phyloP scores from a whole-genome alignment of 371 early-diverging fungal genomes.

The Mucor indicus region DNA sequence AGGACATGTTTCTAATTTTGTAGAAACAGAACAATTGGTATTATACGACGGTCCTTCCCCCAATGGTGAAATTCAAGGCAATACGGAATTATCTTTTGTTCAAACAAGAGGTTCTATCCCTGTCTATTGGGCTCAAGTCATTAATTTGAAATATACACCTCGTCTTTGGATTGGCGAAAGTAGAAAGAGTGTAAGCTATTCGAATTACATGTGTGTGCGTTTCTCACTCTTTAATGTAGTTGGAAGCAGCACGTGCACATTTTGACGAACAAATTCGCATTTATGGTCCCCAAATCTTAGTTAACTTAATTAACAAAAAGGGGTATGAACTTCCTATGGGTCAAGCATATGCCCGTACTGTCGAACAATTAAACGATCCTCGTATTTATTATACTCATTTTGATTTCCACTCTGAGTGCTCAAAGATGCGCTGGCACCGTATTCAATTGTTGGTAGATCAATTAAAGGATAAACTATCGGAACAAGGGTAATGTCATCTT shows the following conservation, averaged over 20 bases:
- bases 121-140: conserved; percentile 92
- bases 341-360: conserved; percentile 71
- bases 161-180: conserved; percentile 70
- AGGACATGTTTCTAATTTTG: conserved; percentile 96
- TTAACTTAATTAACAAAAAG: conserved; percentile 89
- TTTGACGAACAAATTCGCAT: conserved; percentile 62
- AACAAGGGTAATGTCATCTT: conserved; percentile 57
- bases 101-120: conserved; percentile 99
- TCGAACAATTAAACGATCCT: conserved; percentile 61
- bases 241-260: conserved; percentile 63
- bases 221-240: conserved; percentile 10
- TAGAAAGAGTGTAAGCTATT: conserved; percentile 59
- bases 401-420: conserved; percentile 96
- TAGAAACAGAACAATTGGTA: conserved; percentile 97
- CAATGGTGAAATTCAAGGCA: conserved; percentile 21
- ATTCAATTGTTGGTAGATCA: conserved; percentile 74
- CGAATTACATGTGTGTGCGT: not conserved
- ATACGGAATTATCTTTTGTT: conserved; percentile 66
- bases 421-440: conserved; percentile 85
- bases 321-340: conserved; percentile 87
- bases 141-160: conserved; percentile 92
- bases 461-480: conserved; percentile 60
- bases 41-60: conserved; percentile 42
- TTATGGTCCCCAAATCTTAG: conserved; percentile 82
- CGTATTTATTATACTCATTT: conserved; percentile 81